These are phyloP conservation scores for Nothophaeocryptopus gaeumannii DNA, from an alignment of 2,329 filamentous ascomycete species.

Conservation along the genomic window DNA sequence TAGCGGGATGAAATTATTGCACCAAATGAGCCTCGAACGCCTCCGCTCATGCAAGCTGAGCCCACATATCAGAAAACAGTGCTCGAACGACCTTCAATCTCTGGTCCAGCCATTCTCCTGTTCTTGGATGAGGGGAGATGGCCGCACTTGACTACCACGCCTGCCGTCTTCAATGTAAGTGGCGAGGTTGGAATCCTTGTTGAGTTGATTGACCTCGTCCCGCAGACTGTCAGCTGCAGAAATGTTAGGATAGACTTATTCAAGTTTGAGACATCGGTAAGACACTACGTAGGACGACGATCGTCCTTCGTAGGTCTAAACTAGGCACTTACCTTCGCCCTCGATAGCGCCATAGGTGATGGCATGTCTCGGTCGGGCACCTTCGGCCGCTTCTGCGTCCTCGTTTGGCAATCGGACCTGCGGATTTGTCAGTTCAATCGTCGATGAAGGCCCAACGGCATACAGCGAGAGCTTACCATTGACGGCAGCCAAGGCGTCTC, in stretches of 20 bases:
- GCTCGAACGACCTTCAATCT: constrained; percentile 3
- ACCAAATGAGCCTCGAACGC: too few relatives aligned
- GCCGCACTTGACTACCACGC: constrained; percentile 1
- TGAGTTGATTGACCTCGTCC: constrained; percentile 29
- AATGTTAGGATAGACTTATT: too few relatives aligned
- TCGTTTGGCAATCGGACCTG: constrained; percentile 27
- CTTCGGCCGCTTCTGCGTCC: neutral
- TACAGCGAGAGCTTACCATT: neutral
- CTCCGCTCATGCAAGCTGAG: too few relatives aligned
- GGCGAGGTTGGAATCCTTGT: constrained; percentile 32
- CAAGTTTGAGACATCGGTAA: too few relatives aligned
- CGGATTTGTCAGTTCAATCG: too few relatives aligned
- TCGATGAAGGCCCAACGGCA: too few relatives aligned
- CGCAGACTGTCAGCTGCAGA: constrained; percentile 30
- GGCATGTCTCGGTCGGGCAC: constrained; percentile 16
- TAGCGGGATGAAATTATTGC: too few relatives aligned
- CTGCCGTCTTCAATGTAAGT: constrained; percentile 29
- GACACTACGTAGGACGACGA: too few relatives aligned
- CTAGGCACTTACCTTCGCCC: too few relatives aligned
- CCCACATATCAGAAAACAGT: too few relatives aligned
- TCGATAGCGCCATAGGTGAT: constrained; percentile 29
- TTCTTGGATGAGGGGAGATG: constrained; percentile 18
- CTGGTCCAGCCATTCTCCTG: constrained; percentile 11
- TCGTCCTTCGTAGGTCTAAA: too few relatives aligned
- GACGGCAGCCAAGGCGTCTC: constrained; percentile 32